These are phyloP conservation scores for Batrachochytrium dendrobatidis DNA, from an alignment of 371 early-diverging fungal species.

Conservation along the genomic window DNA sequence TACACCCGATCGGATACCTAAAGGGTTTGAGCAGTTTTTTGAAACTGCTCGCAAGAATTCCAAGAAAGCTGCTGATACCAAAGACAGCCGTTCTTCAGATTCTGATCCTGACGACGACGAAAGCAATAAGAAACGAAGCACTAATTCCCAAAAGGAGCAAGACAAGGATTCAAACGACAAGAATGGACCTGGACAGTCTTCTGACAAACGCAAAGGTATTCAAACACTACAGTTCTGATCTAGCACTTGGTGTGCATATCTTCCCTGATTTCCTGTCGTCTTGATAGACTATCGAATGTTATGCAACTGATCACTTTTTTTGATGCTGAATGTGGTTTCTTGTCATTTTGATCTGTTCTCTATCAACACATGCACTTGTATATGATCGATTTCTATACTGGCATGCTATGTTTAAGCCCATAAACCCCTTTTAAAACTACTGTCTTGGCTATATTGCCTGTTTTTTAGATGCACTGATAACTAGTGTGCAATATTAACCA, in stretches of 20 bases:
- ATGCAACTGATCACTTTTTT: not conserved
- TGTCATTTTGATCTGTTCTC: too few relatives aligned
- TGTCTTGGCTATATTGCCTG: not conserved
- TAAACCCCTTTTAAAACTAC: not conserved
- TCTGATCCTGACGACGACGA: not conserved
- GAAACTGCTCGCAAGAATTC: not conserved
- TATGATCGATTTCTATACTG: not conserved
- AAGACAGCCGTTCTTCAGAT: not conserved
- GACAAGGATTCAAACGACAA: constrained; percentile 5
- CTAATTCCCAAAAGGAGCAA: constrained; percentile 1
- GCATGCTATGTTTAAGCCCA: not conserved
- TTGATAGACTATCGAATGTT: not conserved
- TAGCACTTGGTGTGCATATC: not conserved
- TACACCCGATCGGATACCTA: constrained; percentile 2
- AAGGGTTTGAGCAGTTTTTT: constrained; percentile 7
- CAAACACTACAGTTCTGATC: not conserved
- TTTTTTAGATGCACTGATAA: not conserved
- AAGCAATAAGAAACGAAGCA: not conserved
- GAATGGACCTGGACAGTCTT: not conserved
- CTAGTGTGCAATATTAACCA: not conserved
- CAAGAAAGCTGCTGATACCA: not conserved
- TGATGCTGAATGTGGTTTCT: too few relatives aligned
- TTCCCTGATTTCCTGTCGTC: not conserved
- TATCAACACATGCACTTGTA: not conserved
- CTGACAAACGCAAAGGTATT: not conserved